Base-by-base conservation (phyloP, 148 eudicot genomes). In the Persicaria maculosa region DNA sequence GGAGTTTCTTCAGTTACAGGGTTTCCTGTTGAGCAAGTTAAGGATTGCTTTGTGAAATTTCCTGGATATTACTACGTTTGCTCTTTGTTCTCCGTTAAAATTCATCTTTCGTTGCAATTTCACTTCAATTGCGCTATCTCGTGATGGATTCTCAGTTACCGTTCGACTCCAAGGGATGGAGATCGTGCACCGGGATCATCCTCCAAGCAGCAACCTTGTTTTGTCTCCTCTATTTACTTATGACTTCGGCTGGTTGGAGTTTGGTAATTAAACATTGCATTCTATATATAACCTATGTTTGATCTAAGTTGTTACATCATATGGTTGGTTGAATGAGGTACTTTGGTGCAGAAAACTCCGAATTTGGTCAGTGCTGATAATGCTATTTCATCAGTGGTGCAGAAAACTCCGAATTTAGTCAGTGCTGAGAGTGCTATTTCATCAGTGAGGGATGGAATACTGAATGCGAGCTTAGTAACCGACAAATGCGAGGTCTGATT, bases 91-190 rank as follows among this genome's bases (percentile, higher is more conserved):
- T 65, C 12, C 7, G 31, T 62, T 22, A 1, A 7, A 22, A 9
- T 10, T 20, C 31, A 31, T 6, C 9, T 14, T 61, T 4, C 20
- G 17, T 14, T 4, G 12, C 6, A 5, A 54, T 16, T 4, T 54
- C n/a, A 54, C 14, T 53, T 53, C 17, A 58, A 17, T 19, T 57
- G 9, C 0, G 20, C 19, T 55, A 36, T 40, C 9, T 78, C 47
- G 6, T 54, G 48, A 52, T 77, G 36, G 14, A 8, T 69, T 77
- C 44, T 54, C 87, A 91, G 93, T 73, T 61, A 71, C 46, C 79
- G 47, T 71, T 77, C 31, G 88, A 87, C 70, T 55, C 75, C 74
- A 87, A 84, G 78, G 52, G 9, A 74, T 77, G 88, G 62, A 83
- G 80, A 82, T 77, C 84, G 74, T 83, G 84, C 64, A 7, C 83